Evolutionary conservation across 139 green algal species (phyloP), one percentile per base, ranked within the genome.

Genomic region (Coelastrella sp.): DNA sequence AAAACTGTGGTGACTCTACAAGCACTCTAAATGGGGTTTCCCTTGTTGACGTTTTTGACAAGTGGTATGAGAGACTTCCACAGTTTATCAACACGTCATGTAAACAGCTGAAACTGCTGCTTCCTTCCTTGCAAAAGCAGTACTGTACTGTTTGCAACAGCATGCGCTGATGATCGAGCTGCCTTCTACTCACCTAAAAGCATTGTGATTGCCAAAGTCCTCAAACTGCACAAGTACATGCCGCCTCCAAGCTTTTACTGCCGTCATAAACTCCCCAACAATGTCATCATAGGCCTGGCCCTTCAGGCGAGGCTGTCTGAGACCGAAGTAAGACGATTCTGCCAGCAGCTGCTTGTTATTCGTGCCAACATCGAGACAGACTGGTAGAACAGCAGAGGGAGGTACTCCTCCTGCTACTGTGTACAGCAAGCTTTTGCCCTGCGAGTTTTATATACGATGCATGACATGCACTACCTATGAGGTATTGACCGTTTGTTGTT

Each of bases 181-280:
- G n/a, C n/a, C n/a, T n/a, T 19, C 9, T 30, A 66, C 21, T 32
- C 5, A 83, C 76, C 76, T 83, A 86, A 93, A 93, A n/a, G 90
- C 90, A 41, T 92, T 83, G 5, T 9, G 17, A 35, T 63, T 72
- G 27, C 74, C 82, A 68, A 94, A 89, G 59, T 95, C 92, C 77
- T 95, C 96, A 90, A 97, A 99, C 92, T 99, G 94, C 66, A 96
- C 35, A 62, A 96, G 59, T 40, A 91, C 41, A 75, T 96, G 91
- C 0, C 89, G 89, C 53, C 75, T 85, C 93, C 93, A 93, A 0
- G 74, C 67, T 32, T 53, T 85, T 0, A 40, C 25, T 38, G 69
- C 69, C 8, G n/a, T 35, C 69, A 62, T 62, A 30, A 63, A 62
- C 25, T 40, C 69, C 3, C 51, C 41, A 9, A 79, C 25, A 5